Evolutionary conservation across 352 stramenopile genomes (phyloP).

Genomic region (Phytophthora crassamura): DNA sequence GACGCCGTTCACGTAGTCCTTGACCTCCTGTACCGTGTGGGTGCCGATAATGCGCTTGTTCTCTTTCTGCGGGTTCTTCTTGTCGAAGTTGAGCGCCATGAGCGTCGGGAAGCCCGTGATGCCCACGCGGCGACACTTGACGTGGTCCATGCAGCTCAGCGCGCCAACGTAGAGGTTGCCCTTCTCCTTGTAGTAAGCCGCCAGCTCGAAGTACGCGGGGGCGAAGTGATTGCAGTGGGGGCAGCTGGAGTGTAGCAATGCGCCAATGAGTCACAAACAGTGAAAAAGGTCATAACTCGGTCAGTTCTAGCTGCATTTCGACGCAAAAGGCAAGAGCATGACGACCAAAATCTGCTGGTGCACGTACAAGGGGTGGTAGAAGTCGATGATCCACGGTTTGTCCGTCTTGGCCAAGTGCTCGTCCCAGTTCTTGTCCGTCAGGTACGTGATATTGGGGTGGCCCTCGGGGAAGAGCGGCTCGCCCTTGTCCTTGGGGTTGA

Average conservation of each 20-base stretch:
- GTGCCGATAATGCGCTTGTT: constrained; percentile 82
- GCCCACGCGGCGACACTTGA: constrained; percentile 77
- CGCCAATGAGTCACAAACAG: constrained; percentile 22
- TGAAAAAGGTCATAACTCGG: constrained; percentile 21
- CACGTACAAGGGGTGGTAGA: constrained; percentile 88
- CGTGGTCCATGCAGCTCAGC: constrained; percentile 88
- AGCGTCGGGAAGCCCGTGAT: constrained; percentile 88
- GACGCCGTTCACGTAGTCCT: constrained; percentile 71
- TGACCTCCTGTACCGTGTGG: constrained; percentile 81
- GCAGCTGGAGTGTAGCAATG: constrained; percentile 63
- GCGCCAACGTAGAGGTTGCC: constrained; percentile 75
- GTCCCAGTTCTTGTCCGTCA: constrained; percentile 88
- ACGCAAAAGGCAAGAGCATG: neutral
- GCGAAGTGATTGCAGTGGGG: constrained; percentile 86
- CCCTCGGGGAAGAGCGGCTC: constrained; percentile 78
- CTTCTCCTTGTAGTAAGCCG: constrained; percentile 77
- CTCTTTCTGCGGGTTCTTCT: constrained; percentile 62
- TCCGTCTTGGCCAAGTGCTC: constrained; percentile 72
- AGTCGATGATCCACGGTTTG: constrained; percentile 86
- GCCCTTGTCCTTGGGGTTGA: constrained; percentile 79
- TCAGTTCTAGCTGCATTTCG: constrained; percentile 19
- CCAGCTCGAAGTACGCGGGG: constrained; percentile 64
- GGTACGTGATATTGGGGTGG: constrained; percentile 89
- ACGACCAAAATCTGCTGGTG: neutral
- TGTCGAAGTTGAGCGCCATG: constrained; percentile 83